Evolutionary conservation across 2,329 filamentous ascomycete genomes (phyloP), one percentile per base, ranked within the genome.

Genomic region (Calcarisporium arbuscula): DNA sequence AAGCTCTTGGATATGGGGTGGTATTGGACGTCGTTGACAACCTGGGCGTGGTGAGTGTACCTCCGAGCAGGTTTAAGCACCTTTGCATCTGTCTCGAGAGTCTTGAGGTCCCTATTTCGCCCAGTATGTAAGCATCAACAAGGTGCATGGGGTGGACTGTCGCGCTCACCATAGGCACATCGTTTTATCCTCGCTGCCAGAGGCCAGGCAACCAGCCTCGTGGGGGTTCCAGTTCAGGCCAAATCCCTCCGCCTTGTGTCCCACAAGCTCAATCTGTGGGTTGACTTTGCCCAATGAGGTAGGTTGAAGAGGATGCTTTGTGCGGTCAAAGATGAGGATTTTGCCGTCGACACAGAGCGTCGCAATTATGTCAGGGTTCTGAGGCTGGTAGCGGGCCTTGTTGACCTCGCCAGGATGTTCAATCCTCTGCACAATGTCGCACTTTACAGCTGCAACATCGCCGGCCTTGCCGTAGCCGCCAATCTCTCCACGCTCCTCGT

Each of bases 341-440:
- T 80, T 82, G 43, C 86, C 85, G 57, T 95, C 85, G 7, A 86
- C 78, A 45, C 86, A 88, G 63, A 95, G 81, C 0, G 92, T 95
- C 4, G 92, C 92, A 50, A 98, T 94, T 38, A 98, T 80, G 52
- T 98, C 88, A 5, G 90, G 88, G 54, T 98, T 98, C 58, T 96
- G 90, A 10, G 92, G 92, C 62, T 95, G 89, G 57, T 96, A 96
- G 47, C 92, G 82, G 12, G 92, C 94, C 68, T 96, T 98, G 72
- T 98, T 98, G 56, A 98, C 88, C 61, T 98, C 92, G 44, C 86
- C 85, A 12, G 89, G 88, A 57, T 98, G 92, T 57, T 94, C 85
- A 56, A 98, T 98, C 61, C 85, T 92, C 61, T 98, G 92, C 33
- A 92, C 82, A 51, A 98, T 85, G 45, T 84, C 83, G 68, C 94